Percentiles rank a stretch among this genome's conserved stretches.
These are phyloP conservation scores for Penicillium subrubescens DNA, from an alignment of 495 filamentous ascomycete genomes.

Conservation along the genomic window DNA sequence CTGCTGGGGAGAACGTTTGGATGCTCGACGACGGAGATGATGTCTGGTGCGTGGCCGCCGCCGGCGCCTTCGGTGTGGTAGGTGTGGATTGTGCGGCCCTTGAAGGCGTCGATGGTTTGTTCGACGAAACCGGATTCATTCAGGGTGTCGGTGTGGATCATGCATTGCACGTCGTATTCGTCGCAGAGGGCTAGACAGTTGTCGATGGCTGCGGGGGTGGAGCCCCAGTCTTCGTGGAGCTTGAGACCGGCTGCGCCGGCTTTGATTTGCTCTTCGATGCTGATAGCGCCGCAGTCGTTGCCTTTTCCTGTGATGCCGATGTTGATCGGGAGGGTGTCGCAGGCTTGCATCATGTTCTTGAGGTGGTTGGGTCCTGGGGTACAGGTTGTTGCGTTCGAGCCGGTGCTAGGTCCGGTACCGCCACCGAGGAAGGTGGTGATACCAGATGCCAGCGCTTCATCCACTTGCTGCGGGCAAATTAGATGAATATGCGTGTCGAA, in stretches of 20 bases:
- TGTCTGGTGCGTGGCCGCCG: constrained; percentile 95
- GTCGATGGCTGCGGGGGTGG: constrained; percentile 91
- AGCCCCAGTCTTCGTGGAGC: constrained; percentile 97
- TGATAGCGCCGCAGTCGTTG: constrained; percentile 75
- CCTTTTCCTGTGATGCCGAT: constrained; percentile 95
- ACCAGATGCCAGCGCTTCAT: constrained; percentile 83
- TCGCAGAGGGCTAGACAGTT: constrained; percentile 87
- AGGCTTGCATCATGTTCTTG: constrained; percentile 90
- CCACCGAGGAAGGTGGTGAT: constrained; percentile 93
- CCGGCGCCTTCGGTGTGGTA: constrained; percentile 98
- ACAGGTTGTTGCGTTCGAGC: constrained; percentile 93
- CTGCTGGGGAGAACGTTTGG: constrained; percentile 88
- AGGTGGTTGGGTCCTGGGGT: constrained; percentile 85
- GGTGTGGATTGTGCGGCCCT: constrained; percentile 90
- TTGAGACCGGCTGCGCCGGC: constrained; percentile 92
- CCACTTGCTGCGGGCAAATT: constrained; percentile 93
- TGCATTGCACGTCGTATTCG: constrained; percentile 86
- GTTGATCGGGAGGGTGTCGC: constrained; percentile 85
- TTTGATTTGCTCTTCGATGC: constrained; percentile 76
- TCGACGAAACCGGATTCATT: constrained; percentile 98
- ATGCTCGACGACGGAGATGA: constrained; percentile 92
- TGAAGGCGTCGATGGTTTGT: constrained; percentile 85
- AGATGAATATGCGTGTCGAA: constrained; percentile 95
- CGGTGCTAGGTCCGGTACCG: constrained; percentile 94
- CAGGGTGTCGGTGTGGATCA: constrained; percentile 97